Base-by-base conservation (phyloP, 148 eudicot genomes). In the Fallopia convolvulus region DNA sequence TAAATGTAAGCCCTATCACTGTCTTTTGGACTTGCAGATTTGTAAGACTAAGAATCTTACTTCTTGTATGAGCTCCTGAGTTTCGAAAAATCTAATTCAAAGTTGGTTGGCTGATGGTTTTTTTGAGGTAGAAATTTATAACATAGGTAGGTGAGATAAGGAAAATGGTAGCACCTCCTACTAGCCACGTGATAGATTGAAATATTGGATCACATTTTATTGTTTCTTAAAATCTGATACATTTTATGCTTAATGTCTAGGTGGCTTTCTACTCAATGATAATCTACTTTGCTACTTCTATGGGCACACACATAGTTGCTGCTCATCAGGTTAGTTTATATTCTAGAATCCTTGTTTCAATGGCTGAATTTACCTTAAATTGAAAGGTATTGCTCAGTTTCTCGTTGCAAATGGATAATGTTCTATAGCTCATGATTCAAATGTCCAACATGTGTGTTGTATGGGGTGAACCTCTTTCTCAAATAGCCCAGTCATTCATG, bases 401-500 rank as follows among this genome's bases (percentile, higher is more conserved):
- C 18, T 17, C 20, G 15, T 39, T 70, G 74, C 1, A 70, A 70
- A 36, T 70, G 74, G 20, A 3, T 8, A 4, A 2, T 65, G 14
- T 70, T 30, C 36, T 77, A 11, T 89, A 95, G 99, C 97, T 95
- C 78, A 81, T 95, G 92, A 79, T 87, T 66, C 98, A 93, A 82
- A 68, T 90, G 52, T 95, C 81, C 86, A 75, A 89, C 82, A 88
- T 95, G 91, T 93, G 94, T 77, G 75, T 91, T 18, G 97, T 95
- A 58, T 91, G 89, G 88, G 98, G 98, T 14, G 98, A 95, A 82
- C 99, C 99, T 56, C 94, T 95, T 65, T 93, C 98, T 80, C 97
- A 95, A 83, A 95, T 98, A 49, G 92, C 99, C 39, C 99, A 95
- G 55, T 95, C 99, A 39, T 95, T 95, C 81, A 93, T 95, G 99